These are phyloP conservation scores for Kazachstania bromeliacearum DNA, from an alignment of 805 yeast species.

Conservation along the genomic window DNA sequence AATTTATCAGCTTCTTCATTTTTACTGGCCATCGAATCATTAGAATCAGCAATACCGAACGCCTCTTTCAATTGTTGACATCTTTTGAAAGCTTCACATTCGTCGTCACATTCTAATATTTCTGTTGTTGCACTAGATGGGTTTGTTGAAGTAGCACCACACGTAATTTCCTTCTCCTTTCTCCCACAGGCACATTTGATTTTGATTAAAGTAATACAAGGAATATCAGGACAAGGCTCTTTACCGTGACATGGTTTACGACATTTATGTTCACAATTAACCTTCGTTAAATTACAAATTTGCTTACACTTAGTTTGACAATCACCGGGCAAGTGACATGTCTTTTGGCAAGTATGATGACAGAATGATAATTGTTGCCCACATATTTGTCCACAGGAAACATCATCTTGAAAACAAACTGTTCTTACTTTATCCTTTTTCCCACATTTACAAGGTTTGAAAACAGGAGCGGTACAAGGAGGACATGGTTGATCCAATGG, in stretches of 20 bases:
- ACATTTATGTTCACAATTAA: conserved; percentile 63
- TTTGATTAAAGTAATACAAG: conserved; percentile 43
- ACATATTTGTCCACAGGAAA: conserved; percentile 64
- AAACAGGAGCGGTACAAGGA: conserved; percentile 56
- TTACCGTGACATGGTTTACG: conserved; percentile 55
- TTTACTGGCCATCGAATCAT: conserved; percentile 2
- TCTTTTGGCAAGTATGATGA: conserved; percentile 41
- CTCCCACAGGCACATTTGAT: conserved; percentile 62
- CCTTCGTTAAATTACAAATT: conserved; percentile 44
- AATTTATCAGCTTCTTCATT: conserved; percentile 9
- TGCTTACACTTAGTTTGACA: conserved; percentile 54
- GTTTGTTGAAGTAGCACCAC: conserved; percentile 42
- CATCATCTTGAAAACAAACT: conserved; percentile 57
- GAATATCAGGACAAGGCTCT: conserved; percentile 41
- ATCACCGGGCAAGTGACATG: conserved; percentile 49
- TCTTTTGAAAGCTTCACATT: conserved; percentile 53
- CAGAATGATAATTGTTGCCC: conserved; percentile 40
- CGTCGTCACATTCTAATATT: conserved; percentile 54
- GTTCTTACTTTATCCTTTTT: conserved; percentile 41
- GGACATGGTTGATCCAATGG: conserved; percentile 58
- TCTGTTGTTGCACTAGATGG: conserved; percentile 30
- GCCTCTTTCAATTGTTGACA: conserved; percentile 57
- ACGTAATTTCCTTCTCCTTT: conserved; percentile 36
- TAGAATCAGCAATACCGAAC: conserved; percentile 31
- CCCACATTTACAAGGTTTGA: conserved; percentile 57